A percentile compares a stretch with the other conserved stretches of the same genome.
Evolutionary conservation across 805 yeast species (phyloP).

Genomic region (Candida krabiensis): DNA sequence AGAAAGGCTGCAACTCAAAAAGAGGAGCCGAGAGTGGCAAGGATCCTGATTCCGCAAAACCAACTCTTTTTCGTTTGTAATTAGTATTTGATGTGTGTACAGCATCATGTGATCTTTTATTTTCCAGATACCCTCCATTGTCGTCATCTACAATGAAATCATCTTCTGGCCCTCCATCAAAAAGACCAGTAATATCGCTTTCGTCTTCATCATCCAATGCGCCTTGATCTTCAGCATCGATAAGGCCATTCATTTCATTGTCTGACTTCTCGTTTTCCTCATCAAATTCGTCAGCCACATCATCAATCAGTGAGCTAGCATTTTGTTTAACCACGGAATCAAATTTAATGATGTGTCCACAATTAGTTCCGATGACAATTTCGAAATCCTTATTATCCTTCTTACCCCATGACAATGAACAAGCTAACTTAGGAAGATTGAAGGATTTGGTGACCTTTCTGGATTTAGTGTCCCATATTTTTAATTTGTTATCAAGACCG

Average conservation of each 20-base stretch:
- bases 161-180: constrained; percentile 43
- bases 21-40: constrained; percentile 6
- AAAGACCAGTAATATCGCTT: constrained; percentile 32
- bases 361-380: constrained; percentile 42
- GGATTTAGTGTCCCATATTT: constrained; percentile 54
- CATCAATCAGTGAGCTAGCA: constrained; percentile 8
- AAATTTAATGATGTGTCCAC: constrained; percentile 39
- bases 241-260: too few relatives aligned
- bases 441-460: constrained; percentile 35
- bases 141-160: constrained; percentile 68
- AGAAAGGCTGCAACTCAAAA: constrained; percentile 58
- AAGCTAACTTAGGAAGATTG: constrained; percentile 21
- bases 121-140: constrained; percentile 39
- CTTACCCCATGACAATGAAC: constrained; percentile 35
- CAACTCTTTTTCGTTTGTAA: constrained; percentile 6
- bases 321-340: constrained; percentile 14
- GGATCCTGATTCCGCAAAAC: constrained; percentile 6
- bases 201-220: constrained; percentile 25
- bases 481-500: constrained; percentile 48
- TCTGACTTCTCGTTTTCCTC: constrained; percentile 22
- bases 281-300: constrained; percentile 17
- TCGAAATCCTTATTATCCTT: constrained; percentile 17
- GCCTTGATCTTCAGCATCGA: constrained; percentile 18
- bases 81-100: constrained; percentile 5
- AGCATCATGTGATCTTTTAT: constrained; percentile 13